Evolutionary conservation across 306 rosid species (phyloP), one percentile per base, ranked within the genome.

Genomic region (Crotalaria pallida): DNA sequence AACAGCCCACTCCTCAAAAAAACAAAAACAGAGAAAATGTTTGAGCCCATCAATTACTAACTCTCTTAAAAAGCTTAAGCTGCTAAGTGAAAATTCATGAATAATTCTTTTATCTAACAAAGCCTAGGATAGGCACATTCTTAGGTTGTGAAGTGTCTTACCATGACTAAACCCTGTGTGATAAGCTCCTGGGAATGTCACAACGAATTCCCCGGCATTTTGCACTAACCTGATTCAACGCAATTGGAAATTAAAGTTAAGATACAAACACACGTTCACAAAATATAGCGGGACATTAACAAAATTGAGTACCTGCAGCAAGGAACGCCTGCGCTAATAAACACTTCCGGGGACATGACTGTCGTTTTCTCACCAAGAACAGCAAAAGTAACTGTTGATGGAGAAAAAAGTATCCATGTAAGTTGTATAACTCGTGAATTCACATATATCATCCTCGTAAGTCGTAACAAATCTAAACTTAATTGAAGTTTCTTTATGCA

Each of bases 151-250:
- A 65, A 77, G 72, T 62, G 64, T 22, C 88, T 84, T 84, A 95
- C 99, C 99, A 79, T 89, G 99, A 84, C 99, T 95, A 80, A 95
- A 95, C 65, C 99, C 99, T 16, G 97, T 81, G 84, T 95, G 99
- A 79, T 95, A 95, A 56, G 99, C 99, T 81, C 99, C 88, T 69
- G 99, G 99, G 83, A 95, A 95, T 27, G 99, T 95, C 79, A 95
- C 99, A 74, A 95, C 99, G 86, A 87, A 95, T 73, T 95, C 99
- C 76, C 99, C 99, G 21, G 97, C 86, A 85, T 95, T 91, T 85
- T 95, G 99, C 71, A 95, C 97, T 82, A 95, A 82, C 91, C 99
- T 95, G 87, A 73, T 71, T 63, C 36, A 69, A 81, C 56, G 47
- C 44, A 82, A 77, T 65, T 52, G 12, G 75, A 71, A 67, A 53